Evolutionary conservation across 116 monocot species (phyloP), one percentile per base, ranked within the genome.

Genomic region (Phalaenopsis hybrid): DNA sequence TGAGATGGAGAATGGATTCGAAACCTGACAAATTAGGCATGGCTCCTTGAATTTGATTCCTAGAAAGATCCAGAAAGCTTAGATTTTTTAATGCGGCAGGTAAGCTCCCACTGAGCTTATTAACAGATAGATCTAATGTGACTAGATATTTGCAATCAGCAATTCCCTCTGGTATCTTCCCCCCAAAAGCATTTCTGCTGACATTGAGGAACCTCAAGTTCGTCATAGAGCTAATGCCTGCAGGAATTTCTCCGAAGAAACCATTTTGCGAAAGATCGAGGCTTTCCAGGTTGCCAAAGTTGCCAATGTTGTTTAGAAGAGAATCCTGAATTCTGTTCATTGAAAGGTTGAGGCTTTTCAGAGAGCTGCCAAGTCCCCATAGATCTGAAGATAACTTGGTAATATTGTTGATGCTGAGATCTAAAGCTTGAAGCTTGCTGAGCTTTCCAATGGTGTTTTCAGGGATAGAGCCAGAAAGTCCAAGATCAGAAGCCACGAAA

Each of bases 401-500:
- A 80, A 96, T 89, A 76, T 44, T 46, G 79, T 94, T 96, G 79
- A 73, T 68, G 85, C 96, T 92, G 52, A 96, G 92, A 86, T 96
- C 96, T 68, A 96, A 58, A 44, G 21, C 18, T 83, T 85, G 77
- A 5, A 96, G 92, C 75, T 68, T 79, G 44, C 51, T 84, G 51
- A 96, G 91, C 91, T 94, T 96, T 11, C 91, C 94, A 78, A 96
- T 80, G 79, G 96, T 96, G 89, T 86, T 88, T n/a, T 91, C 88
- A 2, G 96, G 96, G 43, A 96, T 89, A 25, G 85, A 57, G 43
- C 94, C 96, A 6, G 85, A 82, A 69, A 96, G 87, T 3, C 91
- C 87, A n/a, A 88, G 12, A 58, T 89, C 91, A 44, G 88, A 83
- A 57, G 87, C 90, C 37, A 13, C 57, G 25, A 94, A 84, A 50